Percentiles rank a stretch among this genome's conserved stretches.
Conservation (phyloP, 2,329 filamentous ascomycete genomes). For the Talaromyces sp. region DNA sequence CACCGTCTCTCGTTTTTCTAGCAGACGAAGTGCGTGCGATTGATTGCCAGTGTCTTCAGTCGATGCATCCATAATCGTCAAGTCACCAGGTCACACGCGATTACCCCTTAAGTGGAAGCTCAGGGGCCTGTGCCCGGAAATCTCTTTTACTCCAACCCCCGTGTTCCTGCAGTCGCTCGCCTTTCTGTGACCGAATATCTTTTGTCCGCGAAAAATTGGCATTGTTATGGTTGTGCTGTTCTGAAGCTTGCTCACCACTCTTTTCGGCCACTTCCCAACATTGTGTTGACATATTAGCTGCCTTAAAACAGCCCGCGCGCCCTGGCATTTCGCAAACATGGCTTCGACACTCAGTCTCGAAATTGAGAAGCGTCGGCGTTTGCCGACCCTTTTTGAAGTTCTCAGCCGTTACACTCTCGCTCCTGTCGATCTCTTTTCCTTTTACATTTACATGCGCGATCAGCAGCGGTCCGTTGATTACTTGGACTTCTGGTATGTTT, state of each 20-base stretch:
- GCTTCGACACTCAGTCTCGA: conserved; percentile 8
- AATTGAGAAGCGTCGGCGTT: conserved; percentile 60
- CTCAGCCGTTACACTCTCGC: conserved; percentile 89
- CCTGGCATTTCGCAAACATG: background rate
- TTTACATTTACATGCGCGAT: conserved; percentile 99
- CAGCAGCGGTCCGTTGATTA: conserved; percentile 98
- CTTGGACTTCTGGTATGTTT: conserved; percentile 85
- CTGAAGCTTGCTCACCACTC: background rate
- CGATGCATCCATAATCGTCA: background rate
- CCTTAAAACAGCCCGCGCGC: background rate
- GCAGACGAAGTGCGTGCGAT: background rate
- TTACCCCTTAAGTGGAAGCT: background rate
- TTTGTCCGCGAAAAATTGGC: background rate
- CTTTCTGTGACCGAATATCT: background rate
- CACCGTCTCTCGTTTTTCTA: background rate
- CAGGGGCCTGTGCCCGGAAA: background rate
- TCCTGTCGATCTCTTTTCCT: conserved; percentile 94
- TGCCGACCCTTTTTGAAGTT: conserved; percentile 94
- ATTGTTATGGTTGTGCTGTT: background rate
- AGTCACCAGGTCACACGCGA: background rate
- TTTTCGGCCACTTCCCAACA: background rate
- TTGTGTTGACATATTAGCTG: background rate
- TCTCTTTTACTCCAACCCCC: background rate
- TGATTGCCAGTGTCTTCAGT: background rate
- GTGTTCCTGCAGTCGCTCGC: background rate